Conservation (phyloP, 176 grass and related monocot genomes). For the Musa acuminata region DNA sequence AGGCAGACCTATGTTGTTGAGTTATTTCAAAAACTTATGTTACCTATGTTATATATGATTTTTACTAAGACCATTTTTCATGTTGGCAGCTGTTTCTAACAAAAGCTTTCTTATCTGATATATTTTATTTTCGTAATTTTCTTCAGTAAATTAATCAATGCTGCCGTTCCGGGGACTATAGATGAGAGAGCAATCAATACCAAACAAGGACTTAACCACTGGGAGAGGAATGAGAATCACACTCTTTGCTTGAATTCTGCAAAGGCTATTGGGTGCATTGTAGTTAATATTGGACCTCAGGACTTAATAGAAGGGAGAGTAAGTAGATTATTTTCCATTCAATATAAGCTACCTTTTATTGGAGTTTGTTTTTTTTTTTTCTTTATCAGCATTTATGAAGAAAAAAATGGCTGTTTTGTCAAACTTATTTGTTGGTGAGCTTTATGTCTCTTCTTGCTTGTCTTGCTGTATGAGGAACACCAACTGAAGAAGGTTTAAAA, state of each 20-base stretch:
- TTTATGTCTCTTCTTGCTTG: neutral
- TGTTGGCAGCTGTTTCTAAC: neutral
- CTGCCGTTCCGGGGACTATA: constrained; percentile 91
- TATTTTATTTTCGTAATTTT: constrained; percentile 27
- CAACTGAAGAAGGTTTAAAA: too few relatives aligned
- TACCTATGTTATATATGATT: neutral
- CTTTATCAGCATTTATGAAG: neutral
- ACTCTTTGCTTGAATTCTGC: constrained; percentile 98
- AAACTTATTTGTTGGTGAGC: neutral
- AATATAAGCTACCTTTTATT: neutral
- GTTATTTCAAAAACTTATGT: neutral
- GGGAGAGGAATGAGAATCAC: constrained; percentile 98
- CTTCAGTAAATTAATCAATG: constrained; percentile 95
- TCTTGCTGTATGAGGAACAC: neutral
- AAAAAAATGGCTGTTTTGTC: neutral
- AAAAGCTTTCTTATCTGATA: neutral
- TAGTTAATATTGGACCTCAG: constrained; percentile 97
- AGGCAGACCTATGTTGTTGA: neutral
- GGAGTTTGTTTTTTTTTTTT: too few relatives aligned
- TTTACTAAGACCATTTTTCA: neutral
- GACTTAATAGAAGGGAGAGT: constrained; percentile 97
- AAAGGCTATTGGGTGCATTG: constrained; percentile 95
- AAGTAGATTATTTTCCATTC: constrained; percentile 19
- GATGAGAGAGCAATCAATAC: constrained; percentile 99
- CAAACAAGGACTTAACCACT: constrained; percentile 91